A percentile compares a stretch with the other conserved stretches of the same genome.
Conservation (phyloP, 164 flowering plant genomes). For the Macadamia integrifolia region DNA sequence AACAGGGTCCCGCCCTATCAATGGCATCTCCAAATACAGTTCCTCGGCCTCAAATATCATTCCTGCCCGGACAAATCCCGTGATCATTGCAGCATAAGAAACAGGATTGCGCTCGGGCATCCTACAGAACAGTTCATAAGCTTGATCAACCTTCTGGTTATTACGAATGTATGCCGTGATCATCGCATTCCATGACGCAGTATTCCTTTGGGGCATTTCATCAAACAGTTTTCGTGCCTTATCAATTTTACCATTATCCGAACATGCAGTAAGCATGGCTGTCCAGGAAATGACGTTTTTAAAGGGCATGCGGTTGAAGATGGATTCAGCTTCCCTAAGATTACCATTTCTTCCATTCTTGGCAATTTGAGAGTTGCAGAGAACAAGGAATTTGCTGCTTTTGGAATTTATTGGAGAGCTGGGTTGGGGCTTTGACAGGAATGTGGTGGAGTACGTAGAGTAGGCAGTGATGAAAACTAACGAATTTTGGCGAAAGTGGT, state of each 20-base stretch:
- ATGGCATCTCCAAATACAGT: conserved; percentile 23
- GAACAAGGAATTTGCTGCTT: conserved; percentile 17
- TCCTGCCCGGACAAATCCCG: conserved; percentile 29
- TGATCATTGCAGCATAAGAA: conserved; percentile 36
- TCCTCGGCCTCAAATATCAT: conserved; percentile 31
- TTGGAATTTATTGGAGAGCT: background rate
- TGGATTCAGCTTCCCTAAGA: conserved; percentile 32
- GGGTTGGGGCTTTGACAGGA: background rate
- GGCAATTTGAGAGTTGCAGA: conserved; percentile 41
- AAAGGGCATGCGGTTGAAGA: conserved; percentile 36
- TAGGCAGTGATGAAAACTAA: background rate
- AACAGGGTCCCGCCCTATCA: conserved; percentile 23
- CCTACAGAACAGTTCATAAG: conserved; percentile 22
- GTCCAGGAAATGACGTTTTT: conserved; percentile 42
- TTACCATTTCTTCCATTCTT: conserved; percentile 37
- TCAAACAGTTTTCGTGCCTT: conserved; percentile 42
- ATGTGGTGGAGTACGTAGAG: background rate
- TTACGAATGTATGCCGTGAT: conserved; percentile 36
- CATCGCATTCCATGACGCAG: conserved; percentile 49
- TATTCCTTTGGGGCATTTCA: conserved; percentile 37
- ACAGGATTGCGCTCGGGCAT: conserved; percentile 31
- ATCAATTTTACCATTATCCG: conserved; percentile 25
- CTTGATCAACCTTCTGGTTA: conserved; percentile 21
- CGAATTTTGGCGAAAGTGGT: background rate
- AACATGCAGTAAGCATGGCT: conserved; percentile 47